phyloP scores from a whole-genome alignment of 257 asterid genomes.

The Voacanga thouarsii region DNA sequence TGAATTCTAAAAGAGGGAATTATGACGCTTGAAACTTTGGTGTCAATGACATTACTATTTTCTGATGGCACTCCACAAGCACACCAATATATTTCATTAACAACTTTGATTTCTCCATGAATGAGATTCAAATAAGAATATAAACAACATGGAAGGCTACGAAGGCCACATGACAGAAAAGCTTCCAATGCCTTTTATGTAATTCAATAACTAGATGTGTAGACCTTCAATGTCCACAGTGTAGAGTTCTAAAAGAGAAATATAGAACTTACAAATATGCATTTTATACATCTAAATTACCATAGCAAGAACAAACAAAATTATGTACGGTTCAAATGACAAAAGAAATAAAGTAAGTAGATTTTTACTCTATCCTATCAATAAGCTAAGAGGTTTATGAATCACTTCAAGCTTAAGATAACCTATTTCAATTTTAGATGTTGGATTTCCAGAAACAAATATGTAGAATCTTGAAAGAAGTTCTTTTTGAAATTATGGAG shows the following conservation, averaged over 20 bases:
- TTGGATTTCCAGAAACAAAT: not conserved
- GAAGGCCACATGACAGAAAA: not conserved
- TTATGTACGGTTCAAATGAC: not conserved
- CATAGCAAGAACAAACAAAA: conserved; percentile 1
- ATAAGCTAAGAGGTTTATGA: not conserved
- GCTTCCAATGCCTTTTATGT: not conserved
- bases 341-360: not conserved
- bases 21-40: too few species aligned
- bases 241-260: not conserved
- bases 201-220: not conserved
- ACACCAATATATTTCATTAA: not conserved
- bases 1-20: too few species aligned
- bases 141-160: not conserved
- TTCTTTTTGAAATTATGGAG: too few species aligned
- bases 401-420: not conserved
- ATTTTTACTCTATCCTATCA: not conserved
- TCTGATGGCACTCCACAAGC: not conserved
- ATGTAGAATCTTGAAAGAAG: too few species aligned
- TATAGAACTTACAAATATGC: not conserved
- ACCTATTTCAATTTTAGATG: not conserved
- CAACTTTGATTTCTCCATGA: not conserved
- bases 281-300: conserved; percentile 5
- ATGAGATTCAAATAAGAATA: not conserved
- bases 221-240: not conserved
- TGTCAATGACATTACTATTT: not conserved